Percentiles rank a stretch among this genome's conserved stretches.
Conservation (phyloP, 176 grass and related monocot genomes). For the Otatea glauca region DNA sequence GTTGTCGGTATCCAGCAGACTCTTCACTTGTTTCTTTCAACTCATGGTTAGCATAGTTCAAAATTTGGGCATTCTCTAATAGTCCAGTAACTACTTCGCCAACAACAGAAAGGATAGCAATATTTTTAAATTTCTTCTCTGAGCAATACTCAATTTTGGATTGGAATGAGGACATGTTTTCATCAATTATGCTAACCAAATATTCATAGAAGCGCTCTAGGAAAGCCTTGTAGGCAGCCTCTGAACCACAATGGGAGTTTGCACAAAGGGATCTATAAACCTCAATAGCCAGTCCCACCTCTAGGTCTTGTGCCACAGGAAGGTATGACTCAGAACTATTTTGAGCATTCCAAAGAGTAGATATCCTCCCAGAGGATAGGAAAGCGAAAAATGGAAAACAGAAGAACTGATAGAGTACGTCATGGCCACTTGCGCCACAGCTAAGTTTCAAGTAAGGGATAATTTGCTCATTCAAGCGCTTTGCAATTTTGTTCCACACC, state of each 20-base stretch:
- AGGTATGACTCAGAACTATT: slow-evolving; percentile 3
- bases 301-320: slow-evolving; percentile 14
- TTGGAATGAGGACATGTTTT: slow-evolving; percentile 47
- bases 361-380: slow-evolving; percentile 8
- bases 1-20: neutral
- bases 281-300: slow-evolving; percentile 42
- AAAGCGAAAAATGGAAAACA: slow-evolving; percentile 58
- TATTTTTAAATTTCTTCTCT: slow-evolving; percentile 46
- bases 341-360: slow-evolving; percentile 15
- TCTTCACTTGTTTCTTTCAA: slow-evolving; percentile 31
- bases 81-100: slow-evolving; percentile 58
- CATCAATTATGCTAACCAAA: slow-evolving; percentile 55
- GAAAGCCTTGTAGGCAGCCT: slow-evolving; percentile 48
- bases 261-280: slow-evolving; percentile 50
- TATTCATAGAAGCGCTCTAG: slow-evolving; percentile 49
- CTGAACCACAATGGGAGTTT: slow-evolving; percentile 39
- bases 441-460: slow-evolving; percentile 5
- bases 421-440: slow-evolving; percentile 3
- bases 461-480: slow-evolving; percentile 36
- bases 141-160: slow-evolving; percentile 44
- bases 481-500: slow-evolving; percentile 54
- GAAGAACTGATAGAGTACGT: slow-evolving; percentile 51
- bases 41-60: slow-evolving; percentile 29
- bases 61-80: slow-evolving; percentile 46
- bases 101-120: slow-evolving; percentile 51